Conservation (phyloP, 257 asterid species). For the Solanum chaucha region DNA sequence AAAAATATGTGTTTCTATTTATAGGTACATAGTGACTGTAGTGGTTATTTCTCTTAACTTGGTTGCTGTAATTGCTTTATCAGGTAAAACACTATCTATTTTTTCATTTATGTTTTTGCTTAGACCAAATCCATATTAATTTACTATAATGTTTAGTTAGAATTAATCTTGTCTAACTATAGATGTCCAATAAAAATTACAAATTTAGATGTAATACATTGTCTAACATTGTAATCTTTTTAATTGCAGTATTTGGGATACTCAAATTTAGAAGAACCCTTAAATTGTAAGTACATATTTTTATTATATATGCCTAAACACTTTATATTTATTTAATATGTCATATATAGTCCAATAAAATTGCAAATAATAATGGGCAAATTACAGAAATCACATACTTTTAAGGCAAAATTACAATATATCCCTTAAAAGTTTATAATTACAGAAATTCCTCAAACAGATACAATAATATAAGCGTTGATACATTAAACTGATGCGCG, state of each 20-base stretch:
- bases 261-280: constrained; percentile 19
- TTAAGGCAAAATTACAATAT: too few relatives aligned
- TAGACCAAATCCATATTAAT: not conserved
- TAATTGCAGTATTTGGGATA: constrained; percentile 30
- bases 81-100: constrained; percentile 28
- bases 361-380: too few relatives aligned
- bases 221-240: not conserved
- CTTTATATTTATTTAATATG: not conserved
- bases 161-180: too few relatives aligned
- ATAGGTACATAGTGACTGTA: constrained; percentile 32
- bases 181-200: too few relatives aligned
- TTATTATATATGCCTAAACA: too few relatives aligned
- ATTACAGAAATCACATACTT: too few relatives aligned
- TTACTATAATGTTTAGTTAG: not conserved
- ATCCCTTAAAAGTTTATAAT: too few relatives aligned
- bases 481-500: too few relatives aligned
- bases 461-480: too few relatives aligned
- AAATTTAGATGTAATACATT: not conserved
- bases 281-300: constrained; percentile 10
- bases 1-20: not conserved
- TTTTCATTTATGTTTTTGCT: not conserved
- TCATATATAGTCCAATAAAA: too few relatives aligned
- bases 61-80: constrained; percentile 36
- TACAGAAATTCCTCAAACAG: too few relatives aligned
- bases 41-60: constrained; percentile 39